These are phyloP conservation scores for Beauveria varroae DNA, from an alignment of 2,329 filamentous ascomycete species.

Conservation along the genomic window DNA sequence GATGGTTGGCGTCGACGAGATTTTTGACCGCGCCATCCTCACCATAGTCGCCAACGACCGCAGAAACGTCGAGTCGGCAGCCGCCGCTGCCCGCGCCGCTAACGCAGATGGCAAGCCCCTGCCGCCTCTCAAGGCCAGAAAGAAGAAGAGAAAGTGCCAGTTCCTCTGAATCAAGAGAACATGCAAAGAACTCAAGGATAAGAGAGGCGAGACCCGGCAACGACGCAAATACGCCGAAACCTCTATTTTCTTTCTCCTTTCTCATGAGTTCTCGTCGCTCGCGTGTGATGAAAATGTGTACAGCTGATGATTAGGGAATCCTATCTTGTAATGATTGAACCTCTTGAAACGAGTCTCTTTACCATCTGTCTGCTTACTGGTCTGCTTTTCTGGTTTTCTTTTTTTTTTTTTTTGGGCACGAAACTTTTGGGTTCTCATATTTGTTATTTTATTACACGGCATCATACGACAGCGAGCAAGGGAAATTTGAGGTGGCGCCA, in stretches of 20 bases:
- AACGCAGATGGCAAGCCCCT: conserved; percentile 28
- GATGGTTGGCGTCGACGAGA: conserved; percentile 91
- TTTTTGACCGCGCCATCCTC: conserved; percentile 87
- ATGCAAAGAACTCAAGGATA: conserved; percentile 6
- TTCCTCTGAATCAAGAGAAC: conserved; percentile 52
- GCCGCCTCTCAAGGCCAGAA: conserved; percentile 46
- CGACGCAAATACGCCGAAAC: not conserved
- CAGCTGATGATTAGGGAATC: not conserved
- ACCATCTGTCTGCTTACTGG: conserved; percentile 10
- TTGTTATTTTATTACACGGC: conserved; percentile 1
- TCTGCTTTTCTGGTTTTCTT: not conserved
- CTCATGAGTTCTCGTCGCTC: not conserved
- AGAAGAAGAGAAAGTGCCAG: conserved; percentile 79
- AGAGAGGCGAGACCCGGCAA: not conserved
- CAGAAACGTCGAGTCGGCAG: conserved; percentile 50
- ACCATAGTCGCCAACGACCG: conserved; percentile 78
- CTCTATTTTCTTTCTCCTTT: not conserved
- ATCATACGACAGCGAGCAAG: conserved; percentile 4
- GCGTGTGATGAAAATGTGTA: not conserved
- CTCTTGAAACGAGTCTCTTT: conserved; percentile 29
- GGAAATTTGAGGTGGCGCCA: not conserved
- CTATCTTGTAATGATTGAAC: conserved; percentile 30
- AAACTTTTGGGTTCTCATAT: conserved; percentile 1
- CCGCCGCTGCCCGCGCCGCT: conserved; percentile 29
- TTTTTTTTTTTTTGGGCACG: not conserved